Percentiles rank a stretch among this genome's conserved stretches.
These are phyloP conservation scores for Fennellomyces sp. DNA, from an alignment of 371 early-diverging fungal species.

Conservation along the genomic window DNA sequence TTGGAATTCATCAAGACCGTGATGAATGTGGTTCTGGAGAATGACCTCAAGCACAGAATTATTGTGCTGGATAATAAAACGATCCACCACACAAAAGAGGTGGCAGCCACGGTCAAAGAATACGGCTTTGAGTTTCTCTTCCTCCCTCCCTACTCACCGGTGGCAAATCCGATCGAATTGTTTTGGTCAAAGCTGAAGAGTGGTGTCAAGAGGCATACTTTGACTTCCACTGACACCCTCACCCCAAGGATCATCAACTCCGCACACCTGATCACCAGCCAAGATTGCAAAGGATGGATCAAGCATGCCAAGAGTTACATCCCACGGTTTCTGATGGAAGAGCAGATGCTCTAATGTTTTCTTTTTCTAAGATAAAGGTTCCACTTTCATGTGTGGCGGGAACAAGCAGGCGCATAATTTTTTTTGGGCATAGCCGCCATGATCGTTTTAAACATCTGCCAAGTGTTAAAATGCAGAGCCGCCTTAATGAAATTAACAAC, in stretches of 20 bases:
- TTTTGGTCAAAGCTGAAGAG: conserved; percentile 13
- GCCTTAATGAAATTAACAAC: too few species aligned
- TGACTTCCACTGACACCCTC: too few species aligned
- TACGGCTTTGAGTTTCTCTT: conserved; percentile 11
- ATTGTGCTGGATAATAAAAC: conserved; percentile 14
- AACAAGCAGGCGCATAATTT: neutral
- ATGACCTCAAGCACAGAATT: neutral
- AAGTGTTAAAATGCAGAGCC: neutral
- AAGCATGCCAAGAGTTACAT: too few species aligned
- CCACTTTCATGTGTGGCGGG: neutral
- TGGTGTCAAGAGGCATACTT: too few species aligned
- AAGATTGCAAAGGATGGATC: too few species aligned
- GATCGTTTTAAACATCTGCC: neutral
- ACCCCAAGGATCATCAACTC: too few species aligned
- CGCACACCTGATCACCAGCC: too few species aligned
- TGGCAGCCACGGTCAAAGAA: neutral
- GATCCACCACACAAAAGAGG: conserved; percentile 2
- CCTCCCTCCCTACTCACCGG: conserved; percentile 17
- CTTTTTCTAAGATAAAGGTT: neutral
- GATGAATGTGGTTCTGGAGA: conserved; percentile 10
- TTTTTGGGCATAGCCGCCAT: neutral
- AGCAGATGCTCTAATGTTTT: too few species aligned
- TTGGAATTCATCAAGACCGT: too few species aligned
- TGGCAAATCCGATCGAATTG: conserved; percentile 14
- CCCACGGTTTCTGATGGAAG: too few species aligned